phyloP scores from a whole-genome alignment of 2,329 filamentous ascomycete species.

The Venturia oleaginea region DNA sequence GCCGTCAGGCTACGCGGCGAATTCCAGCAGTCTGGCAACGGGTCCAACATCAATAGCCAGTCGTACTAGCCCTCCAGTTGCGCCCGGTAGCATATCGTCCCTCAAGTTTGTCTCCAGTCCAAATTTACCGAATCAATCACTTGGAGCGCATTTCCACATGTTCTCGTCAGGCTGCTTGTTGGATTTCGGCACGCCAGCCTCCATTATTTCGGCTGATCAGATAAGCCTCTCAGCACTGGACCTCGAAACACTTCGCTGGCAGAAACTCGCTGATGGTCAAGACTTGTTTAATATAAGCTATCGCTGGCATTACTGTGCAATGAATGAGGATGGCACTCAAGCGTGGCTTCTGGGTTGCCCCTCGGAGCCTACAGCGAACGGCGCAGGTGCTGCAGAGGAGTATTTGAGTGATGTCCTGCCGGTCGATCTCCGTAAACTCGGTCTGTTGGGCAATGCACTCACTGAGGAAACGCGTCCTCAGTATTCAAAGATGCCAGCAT shows the following conservation, averaged over 20 bases:
- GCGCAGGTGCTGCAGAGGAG: constrained; percentile 69
- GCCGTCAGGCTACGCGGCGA: constrained; percentile 59
- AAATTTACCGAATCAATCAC: constrained; percentile 77
- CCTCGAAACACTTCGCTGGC: constrained; percentile 79
- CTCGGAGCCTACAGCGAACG: constrained; percentile 57
- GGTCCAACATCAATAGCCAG: constrained; percentile 35
- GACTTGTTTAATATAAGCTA: constrained; percentile 91
- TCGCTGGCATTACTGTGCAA: constrained; percentile 95
- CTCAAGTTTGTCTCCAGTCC: constrained; percentile 83
- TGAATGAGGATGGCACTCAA: constrained; percentile 91
- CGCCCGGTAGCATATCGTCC: constrained; percentile 81
- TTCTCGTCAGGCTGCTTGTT: constrained; percentile 88
- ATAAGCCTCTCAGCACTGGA: constrained; percentile 88
- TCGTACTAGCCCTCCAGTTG: constrained; percentile 43
- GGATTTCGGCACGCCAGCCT: constrained; percentile 87
- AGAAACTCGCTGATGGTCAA: constrained; percentile 85
- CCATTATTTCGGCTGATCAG: constrained; percentile 75
- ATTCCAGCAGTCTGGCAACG: constrained; percentile 53
- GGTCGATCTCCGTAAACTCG: constrained; percentile 85
- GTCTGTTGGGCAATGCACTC: constrained; percentile 74
- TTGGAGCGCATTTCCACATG: constrained; percentile 89
- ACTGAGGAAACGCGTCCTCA: constrained; percentile 31
- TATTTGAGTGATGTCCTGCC: constrained; percentile 91
- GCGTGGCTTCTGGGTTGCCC: constrained; percentile 94
- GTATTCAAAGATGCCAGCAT: constrained; percentile 35